A percentile compares a stretch with the other conserved stretches of the same genome.
Conservation (phyloP, 257 asterid genomes). For the Perilla frutescens region DNA sequence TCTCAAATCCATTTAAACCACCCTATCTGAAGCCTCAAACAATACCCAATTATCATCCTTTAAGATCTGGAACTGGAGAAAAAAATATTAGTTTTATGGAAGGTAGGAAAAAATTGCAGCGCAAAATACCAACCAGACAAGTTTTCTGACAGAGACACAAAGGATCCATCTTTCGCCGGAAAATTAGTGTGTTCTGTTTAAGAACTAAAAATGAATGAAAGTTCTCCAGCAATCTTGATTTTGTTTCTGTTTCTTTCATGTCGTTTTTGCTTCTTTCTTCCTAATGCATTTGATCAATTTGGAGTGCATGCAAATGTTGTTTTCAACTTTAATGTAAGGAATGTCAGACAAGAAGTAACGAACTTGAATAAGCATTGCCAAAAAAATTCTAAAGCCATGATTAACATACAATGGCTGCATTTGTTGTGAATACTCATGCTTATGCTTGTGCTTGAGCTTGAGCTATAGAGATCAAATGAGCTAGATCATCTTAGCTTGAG, state of each 20-base stretch:
- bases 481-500: background rate
- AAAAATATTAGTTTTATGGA: too few relatives aligned
- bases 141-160: background rate
- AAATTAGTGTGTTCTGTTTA: too few relatives aligned
- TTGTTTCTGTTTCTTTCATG: background rate
- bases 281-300: background rate
- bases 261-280: background rate
- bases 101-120: too few relatives aligned
- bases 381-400: too few relatives aligned
- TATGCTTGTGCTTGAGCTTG: background rate
- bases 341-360: background rate
- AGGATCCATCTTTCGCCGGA: too few relatives aligned
- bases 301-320: background rate
- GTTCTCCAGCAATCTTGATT: background rate
- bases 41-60: too few relatives aligned
- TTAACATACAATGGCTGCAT: background rate
- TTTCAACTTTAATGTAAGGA: background rate
- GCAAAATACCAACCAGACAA: background rate
- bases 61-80: too few relatives aligned
- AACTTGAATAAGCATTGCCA: conserved; percentile 10
- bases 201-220: too few relatives aligned
- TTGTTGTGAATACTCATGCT: background rate
- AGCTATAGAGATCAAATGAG: background rate
- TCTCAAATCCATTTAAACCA: too few relatives aligned
- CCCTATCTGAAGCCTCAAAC: too few relatives aligned